phyloP scores from a whole-genome alignment of 495 filamentous ascomycete genomes.

The Neurospora sp. region DNA sequence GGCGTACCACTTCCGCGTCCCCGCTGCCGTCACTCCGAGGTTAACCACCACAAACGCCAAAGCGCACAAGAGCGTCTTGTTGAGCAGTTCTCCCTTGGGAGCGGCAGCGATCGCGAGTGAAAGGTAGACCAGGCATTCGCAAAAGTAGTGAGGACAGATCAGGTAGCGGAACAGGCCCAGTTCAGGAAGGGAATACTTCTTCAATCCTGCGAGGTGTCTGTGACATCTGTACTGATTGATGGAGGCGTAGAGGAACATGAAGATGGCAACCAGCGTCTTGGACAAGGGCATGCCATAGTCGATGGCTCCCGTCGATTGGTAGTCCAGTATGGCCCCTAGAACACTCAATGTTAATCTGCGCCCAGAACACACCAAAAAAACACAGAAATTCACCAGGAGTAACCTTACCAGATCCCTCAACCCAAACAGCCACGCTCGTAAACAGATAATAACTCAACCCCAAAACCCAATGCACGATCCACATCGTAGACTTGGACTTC shows the following conservation, averaged over 20 bases:
- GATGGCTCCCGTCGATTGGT: constrained; percentile 16
- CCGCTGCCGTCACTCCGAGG: constrained; percentile 69
- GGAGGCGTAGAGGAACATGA: constrained; percentile 64
- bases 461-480: constrained; percentile 67
- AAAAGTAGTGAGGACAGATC: constrained; percentile 85
- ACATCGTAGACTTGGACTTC: constrained; percentile 61
- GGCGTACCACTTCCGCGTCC: constrained; percentile 71
- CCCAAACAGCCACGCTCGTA: constrained; percentile 68
- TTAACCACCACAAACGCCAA: constrained; percentile 67
- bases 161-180: constrained; percentile 54
- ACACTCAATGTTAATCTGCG: not conserved
- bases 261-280: constrained; percentile 49
- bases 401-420: constrained; percentile 65
- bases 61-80: constrained; percentile 61
- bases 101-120: constrained; percentile 66
- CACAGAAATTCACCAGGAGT: too few species aligned
- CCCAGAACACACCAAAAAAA: too few species aligned
- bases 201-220: constrained; percentile 63
- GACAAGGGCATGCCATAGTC: constrained; percentile 38
- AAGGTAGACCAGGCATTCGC: constrained; percentile 76
- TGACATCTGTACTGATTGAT: constrained; percentile 74
- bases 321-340: constrained; percentile 21
- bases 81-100: constrained; percentile 49
- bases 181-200: constrained; percentile 72
- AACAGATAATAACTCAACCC: constrained; percentile 69